Conservation (phyloP, 1,139 yeast genomes). For the Debaryomyces fabryi region DNA sequence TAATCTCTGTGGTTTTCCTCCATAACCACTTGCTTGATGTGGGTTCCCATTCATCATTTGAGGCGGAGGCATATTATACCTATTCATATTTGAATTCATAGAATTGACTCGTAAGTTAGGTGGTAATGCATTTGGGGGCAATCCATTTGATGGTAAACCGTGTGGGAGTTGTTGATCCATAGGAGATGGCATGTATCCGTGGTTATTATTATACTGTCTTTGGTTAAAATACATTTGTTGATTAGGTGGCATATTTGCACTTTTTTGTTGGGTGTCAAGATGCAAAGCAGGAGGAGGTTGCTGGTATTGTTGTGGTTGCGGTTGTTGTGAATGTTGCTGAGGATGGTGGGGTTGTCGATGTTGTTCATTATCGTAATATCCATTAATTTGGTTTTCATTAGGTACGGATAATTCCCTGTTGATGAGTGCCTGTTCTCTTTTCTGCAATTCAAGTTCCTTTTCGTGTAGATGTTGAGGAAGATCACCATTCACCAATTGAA, state of each 20-base stretch:
- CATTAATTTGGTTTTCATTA: constrained; percentile 10
- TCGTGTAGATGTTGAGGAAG: constrained; percentile 18
- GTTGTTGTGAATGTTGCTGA: constrained; percentile 9
- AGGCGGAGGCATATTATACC: constrained; percentile 8
- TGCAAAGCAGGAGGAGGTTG: neutral
- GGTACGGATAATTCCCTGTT: constrained; percentile 35
- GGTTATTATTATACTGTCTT: neutral
- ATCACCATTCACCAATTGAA: constrained; percentile 5
- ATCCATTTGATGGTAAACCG: constrained; percentile 40
- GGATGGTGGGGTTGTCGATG: constrained; percentile 11
- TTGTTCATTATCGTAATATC: constrained; percentile 12
- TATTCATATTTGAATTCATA: constrained; percentile 4
- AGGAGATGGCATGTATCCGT: constrained; percentile 18
- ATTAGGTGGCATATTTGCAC: neutral
- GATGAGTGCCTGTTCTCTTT: constrained; percentile 46
- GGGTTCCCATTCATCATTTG: constrained; percentile 12
- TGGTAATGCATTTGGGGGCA: constrained; percentile 33
- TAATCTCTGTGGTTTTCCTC: constrained; percentile 15
- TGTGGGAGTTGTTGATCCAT: constrained; percentile 40
- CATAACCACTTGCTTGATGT: constrained; percentile 6
- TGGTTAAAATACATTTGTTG: constrained; percentile 12
- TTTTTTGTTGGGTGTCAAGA: constrained; percentile 1
- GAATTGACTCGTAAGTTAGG: constrained; percentile 24
- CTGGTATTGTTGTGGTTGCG: constrained; percentile 10
- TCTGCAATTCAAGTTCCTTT: constrained; percentile 45